Evolutionary conservation across 2,329 filamentous ascomycete species (phyloP), one percentile per base, ranked within the genome.

Genomic region (Ilyonectria sp.): DNA sequence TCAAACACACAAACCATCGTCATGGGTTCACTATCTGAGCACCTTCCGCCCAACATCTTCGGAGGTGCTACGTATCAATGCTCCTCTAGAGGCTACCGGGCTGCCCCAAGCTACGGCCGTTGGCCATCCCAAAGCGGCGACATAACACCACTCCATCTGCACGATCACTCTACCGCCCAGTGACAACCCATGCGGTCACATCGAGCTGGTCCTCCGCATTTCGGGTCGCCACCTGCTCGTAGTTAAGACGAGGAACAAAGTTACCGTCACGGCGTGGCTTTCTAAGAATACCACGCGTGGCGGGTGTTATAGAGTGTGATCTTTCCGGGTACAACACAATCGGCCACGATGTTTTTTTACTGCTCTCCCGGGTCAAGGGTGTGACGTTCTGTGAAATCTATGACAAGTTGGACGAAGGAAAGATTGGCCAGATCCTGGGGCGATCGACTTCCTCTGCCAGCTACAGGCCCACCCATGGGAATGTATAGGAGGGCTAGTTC

Each of bases 211-310:
- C 9, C 78, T 82, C 10, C 78, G 80, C 46, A 71, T 82, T 19
- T 78, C 80, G 5, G 80, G 8, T 79, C 79, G 6, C 26, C 6
- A 26, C 26, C 26, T 26, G 26, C 26, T 6, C 26, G 17, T 61
- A n/a, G 77, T 78, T 67, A 82, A 82, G 63, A 82, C 80, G 8
- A 49, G 61, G 13, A 82, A 83, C 60, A 80, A 83, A 67, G 76
- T 79, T 5, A 79, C 68, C n/a, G 68, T 78, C 31, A 79, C 82
- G 76, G 62, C 56, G 6, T 82, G 79, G 80, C 53, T 82, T 6
- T 26, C 44, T 8, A 43, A 69, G 17, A 71, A 79, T 54, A 21
- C 21, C 21, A 21, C 21, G 21, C 21, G 21, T 21, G 3, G 2
- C 21, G 21, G 21, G 21, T 21, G 21, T 3, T 21, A 21, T 21